phyloP scores from a whole-genome alignment of 75 land plant genomes.

The Pinus taeda region DNA sequence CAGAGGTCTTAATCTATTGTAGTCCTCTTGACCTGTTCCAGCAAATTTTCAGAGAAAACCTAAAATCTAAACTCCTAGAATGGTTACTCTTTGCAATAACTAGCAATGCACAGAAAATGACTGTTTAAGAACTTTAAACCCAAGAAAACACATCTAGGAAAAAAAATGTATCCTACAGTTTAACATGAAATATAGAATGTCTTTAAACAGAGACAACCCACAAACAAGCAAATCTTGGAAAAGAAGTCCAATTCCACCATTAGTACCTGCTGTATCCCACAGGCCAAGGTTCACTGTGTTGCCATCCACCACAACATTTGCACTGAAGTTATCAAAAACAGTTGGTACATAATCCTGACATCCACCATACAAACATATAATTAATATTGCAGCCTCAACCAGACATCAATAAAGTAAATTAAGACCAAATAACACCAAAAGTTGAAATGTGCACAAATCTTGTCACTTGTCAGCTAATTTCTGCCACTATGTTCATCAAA shows the following conservation, averaged over 20 bases:
- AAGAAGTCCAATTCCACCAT: neutral
- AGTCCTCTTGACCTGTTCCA: conserved; percentile 55
- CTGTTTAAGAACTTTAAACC: neutral
- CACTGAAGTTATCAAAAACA: conserved; percentile 50
- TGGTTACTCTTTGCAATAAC: neutral
- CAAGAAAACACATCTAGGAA: neutral
- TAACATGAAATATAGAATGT: neutral
- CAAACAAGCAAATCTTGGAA: neutral
- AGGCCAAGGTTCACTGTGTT: conserved; percentile 47
- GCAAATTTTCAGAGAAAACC: neutral
- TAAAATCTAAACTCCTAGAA: neutral
- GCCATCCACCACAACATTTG: conserved; percentile 51
- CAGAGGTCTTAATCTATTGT: conserved; percentile 56
- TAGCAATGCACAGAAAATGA: neutral
- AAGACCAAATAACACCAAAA: neutral
- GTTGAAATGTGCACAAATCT: neutral
- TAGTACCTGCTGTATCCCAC: conserved; percentile 50
- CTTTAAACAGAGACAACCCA: neutral
- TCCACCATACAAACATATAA: no score
- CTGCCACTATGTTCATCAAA: neutral
- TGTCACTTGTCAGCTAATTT: neutral
- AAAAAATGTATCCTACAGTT: no score
- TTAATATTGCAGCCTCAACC: neutral
- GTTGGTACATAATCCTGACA: conserved; percentile 42
- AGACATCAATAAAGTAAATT: neutral